phyloP scores from a whole-genome alignment of 148 eudicot genomes.

The Fagopyrum homotropicum region DNA sequence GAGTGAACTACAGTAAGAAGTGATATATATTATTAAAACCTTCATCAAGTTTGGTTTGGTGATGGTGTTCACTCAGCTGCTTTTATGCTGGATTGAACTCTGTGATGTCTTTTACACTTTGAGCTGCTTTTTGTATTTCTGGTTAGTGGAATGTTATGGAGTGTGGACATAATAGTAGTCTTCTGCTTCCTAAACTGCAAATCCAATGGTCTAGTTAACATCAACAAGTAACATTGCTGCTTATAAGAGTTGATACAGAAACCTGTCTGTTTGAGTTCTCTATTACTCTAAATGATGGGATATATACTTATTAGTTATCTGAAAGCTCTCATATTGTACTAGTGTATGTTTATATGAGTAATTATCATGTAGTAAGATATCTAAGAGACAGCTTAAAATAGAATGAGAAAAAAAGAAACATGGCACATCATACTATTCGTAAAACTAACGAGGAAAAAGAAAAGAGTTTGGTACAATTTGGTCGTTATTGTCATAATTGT shows the following conservation, averaged over 20 bases:
- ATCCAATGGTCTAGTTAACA: not conserved
- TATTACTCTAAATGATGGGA: not conserved
- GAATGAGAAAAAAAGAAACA: not conserved
- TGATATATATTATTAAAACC: not conserved
- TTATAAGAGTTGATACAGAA: not conserved
- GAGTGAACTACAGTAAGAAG: not conserved
- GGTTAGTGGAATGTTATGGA: not conserved
- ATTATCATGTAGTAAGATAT: not conserved
- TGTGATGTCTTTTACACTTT: conserved; percentile 6
- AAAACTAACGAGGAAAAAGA: not conserved
- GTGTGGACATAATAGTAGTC: not conserved
- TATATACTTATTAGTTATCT: not conserved
- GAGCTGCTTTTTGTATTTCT: not conserved
- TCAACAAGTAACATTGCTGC: not conserved
- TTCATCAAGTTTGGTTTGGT: not conserved
- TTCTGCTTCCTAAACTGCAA: not conserved
- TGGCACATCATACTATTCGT: not conserved
- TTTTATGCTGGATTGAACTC: not conserved
- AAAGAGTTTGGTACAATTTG: not conserved
- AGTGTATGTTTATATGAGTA: not conserved
- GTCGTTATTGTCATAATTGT: not conserved
- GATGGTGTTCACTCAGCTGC: not conserved
- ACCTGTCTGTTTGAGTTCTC: not conserved
- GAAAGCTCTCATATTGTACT: not conserved
- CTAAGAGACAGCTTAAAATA: not conserved